Evolutionary conservation across 2,329 filamentous ascomycete species (phyloP), one percentile per base, ranked within the genome.

Genomic region (Fusarium hostae): DNA sequence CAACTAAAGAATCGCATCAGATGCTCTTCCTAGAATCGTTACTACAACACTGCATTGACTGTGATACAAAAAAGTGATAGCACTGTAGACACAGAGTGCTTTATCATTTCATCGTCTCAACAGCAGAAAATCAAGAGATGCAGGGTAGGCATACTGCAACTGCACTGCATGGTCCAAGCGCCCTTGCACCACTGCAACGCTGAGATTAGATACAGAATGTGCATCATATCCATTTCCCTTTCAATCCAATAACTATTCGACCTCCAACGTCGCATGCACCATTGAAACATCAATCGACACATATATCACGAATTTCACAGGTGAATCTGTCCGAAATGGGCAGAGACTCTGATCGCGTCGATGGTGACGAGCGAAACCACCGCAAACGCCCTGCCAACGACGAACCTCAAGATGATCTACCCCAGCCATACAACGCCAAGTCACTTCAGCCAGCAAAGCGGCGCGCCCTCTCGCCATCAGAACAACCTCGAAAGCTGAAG

Each of bases 401-500:
- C 45, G 78, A 82, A n/a, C 67, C 62, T 35, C 77, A 79, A 62
- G 82, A 85, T 56, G 82, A 84, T 41, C 84, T 88, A 9, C 88
- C 88, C 12, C 87, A 89, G 68, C 87, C 88, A 9, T 90, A 89
- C 81, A 87, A 90, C 71, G 88, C 88, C 26, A 86, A 86, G 71
- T 84, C 84, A 44, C 84, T 90, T 26, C 87, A 88, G 70, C 84
- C 87, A 3, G 87, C 87, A 30, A 89, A 89, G 79, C 87, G 88
- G 75, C 86, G 87, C 52, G 85, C 86, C 64, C 78, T 87, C 20
- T 89, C 88, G 3, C 82, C 84, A 39, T 89, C 88, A 3, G 85
- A 86, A 12, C 80, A 84, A 41, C 88, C 89, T 13, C 89, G 91
- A 55, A 92, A 90, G 78, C 86, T 87, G 60, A 94, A 94, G 80